Evolutionary conservation across 2,329 filamentous ascomycete genomes (phyloP).

Genomic region (Diaporthe ampelina): DNA sequence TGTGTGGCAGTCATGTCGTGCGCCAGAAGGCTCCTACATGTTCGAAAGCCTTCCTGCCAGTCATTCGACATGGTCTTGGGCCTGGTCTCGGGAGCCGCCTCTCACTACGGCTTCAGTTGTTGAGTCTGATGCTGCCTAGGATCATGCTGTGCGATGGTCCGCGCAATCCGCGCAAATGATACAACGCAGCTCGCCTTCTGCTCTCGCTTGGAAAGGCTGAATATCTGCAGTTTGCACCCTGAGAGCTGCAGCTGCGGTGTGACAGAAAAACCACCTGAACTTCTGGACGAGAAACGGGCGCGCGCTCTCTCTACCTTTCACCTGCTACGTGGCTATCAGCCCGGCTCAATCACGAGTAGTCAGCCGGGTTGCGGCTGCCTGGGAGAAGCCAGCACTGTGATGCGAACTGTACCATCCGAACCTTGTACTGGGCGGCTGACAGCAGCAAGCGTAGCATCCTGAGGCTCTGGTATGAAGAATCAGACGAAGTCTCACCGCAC

Average conservation of each 20-base stretch:
- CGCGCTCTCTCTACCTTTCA: not conserved
- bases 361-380: not conserved
- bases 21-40: conserved; percentile 37
- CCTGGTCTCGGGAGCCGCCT: conserved; percentile 34
- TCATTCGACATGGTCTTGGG: conserved; percentile 33
- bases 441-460: conserved; percentile 33
- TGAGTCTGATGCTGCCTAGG: conserved; percentile 9
- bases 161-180: not conserved
- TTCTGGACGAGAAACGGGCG: conserved; percentile 18
- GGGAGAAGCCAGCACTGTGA: conserved; percentile 15
- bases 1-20: conserved; percentile 35
- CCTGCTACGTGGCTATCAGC: conserved; percentile 7
- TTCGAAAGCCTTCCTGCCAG: conserved; percentile 28
- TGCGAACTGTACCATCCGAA: conserved; percentile 23
- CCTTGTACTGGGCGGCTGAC: conserved; percentile 28
- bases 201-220: conserved; percentile 35
- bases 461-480: conserved; percentile 30
- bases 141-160: conserved; percentile 36
- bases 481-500: conserved; percentile 30
- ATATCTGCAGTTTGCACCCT: conserved; percentile 33
- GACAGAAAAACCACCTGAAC: conserved; percentile 20
- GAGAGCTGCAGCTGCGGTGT: conserved; percentile 29
- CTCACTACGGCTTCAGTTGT: conserved; percentile 10
- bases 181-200: conserved; percentile 39
- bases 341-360: conserved; percentile 2